Percentiles rank a stretch among this genome's conserved stretches.
Conservation (phyloP, 345 rosid species). For the Corchorus capsularis region DNA sequence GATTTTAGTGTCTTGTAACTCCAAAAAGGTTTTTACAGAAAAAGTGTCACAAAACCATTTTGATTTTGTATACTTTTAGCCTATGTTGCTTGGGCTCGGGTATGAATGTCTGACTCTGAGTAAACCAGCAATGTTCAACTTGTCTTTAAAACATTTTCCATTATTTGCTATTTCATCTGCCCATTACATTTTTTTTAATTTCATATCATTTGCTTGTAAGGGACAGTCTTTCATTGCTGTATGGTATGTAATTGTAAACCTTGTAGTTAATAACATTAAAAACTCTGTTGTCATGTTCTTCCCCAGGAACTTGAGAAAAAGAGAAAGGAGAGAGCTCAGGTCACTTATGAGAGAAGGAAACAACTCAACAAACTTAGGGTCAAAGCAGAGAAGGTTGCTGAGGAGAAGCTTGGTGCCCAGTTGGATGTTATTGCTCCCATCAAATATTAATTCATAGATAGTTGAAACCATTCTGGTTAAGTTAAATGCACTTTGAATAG, state of each 20-base stretch:
- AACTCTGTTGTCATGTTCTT: not conserved
- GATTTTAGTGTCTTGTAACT: not conserved
- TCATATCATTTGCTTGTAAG: not conserved
- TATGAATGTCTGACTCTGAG: not conserved
- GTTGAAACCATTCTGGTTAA: not conserved
- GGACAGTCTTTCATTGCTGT: not conserved
- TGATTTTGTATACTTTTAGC: not conserved
- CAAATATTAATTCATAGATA: constrained; percentile 36
- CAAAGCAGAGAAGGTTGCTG: constrained; percentile 66
- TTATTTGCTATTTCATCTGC: not conserved
- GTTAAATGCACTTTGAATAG: not conserved
- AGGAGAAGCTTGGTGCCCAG: constrained; percentile 68
- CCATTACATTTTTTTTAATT: not conserved
- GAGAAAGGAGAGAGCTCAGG: constrained; percentile 62
- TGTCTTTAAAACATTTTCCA: not conserved
- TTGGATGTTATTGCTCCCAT: constrained; percentile 50
- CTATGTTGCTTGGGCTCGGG: not conserved
- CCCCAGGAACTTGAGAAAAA: constrained; percentile 63
- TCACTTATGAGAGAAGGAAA: constrained; percentile 62
- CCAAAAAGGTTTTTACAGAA: not conserved
- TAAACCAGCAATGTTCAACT: not conserved
- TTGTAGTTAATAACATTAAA: not conserved
- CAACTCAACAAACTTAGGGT: constrained; percentile 55
- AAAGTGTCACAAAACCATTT: not conserved
- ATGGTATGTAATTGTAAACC: not conserved